Percentiles rank a stretch among this genome's conserved stretches.
Evolutionary conservation across 768 basidiomycete genomes (phyloP).

Genomic region (Chalciporus piperatus): DNA sequence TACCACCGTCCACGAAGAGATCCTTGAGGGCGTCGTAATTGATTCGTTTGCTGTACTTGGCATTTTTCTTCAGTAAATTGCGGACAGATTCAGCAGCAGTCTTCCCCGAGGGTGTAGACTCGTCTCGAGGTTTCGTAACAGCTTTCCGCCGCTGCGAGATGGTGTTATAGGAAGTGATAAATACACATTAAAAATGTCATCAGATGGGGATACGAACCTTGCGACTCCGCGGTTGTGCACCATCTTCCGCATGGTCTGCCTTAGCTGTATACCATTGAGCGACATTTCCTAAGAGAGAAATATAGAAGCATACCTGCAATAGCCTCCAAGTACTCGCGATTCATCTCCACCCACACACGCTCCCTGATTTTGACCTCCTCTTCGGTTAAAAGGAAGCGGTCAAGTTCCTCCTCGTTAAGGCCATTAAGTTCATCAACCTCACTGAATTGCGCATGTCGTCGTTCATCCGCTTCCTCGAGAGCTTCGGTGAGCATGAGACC

Average conservation of each 20-base stretch:
- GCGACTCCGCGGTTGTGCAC: constrained; percentile 51
- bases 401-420: constrained; percentile 89
- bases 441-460: constrained; percentile 51
- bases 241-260: constrained; percentile 51
- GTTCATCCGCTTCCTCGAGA: constrained; percentile 64
- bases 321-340: constrained; percentile 85
- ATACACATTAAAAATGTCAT: constrained; percentile 25
- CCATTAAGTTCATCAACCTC: constrained; percentile 62
- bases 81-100: constrained; percentile 35
- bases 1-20: constrained; percentile 55
- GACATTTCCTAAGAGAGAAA: constrained; percentile 25
- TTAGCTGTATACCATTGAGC: constrained; percentile 63
- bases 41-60: constrained; percentile 87
- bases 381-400: constrained; percentile 71
- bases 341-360: constrained; percentile 92
- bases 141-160: constrained; percentile 64
- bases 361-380: constrained; percentile 86
- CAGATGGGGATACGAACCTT: constrained; percentile 66
- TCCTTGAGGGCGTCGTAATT: constrained; percentile 89
- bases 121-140: constrained; percentile 64
- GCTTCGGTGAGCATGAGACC: constrained; percentile 58
- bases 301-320: constrained; percentile 56
- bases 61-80: constrained; percentile 75
- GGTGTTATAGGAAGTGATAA: constrained; percentile 3
- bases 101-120: constrained; percentile 49